Evolutionary conservation across 495 filamentous ascomycete species (phyloP).

Genomic region (Lophium mytilinum): DNA sequence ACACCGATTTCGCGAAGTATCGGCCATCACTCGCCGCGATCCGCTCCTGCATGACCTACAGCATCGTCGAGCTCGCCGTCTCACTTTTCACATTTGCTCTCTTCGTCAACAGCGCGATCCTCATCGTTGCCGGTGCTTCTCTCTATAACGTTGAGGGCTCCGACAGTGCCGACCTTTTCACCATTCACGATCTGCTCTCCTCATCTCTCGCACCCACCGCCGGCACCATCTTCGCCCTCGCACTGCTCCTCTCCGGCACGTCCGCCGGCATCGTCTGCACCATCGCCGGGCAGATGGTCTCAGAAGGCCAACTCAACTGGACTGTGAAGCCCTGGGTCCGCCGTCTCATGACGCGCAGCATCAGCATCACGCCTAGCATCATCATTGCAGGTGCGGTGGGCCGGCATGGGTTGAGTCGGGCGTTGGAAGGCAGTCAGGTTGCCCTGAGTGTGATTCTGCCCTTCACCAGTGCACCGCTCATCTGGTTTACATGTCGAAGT

Average conservation of each 20-base stretch:
- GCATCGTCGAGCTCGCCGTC: constrained; percentile 58
- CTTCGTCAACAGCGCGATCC: constrained; percentile 85
- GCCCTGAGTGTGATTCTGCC: constrained; percentile 73
- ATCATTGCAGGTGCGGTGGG: constrained; percentile 76
- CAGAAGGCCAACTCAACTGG: constrained; percentile 71
- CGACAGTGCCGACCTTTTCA: constrained; percentile 65
- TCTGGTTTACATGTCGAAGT: constrained; percentile 78
- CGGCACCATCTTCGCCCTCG: constrained; percentile 69
- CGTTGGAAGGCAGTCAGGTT: constrained; percentile 71
- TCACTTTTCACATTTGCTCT: constrained; percentile 86
- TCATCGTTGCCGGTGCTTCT: constrained; percentile 78
- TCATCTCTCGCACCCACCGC: constrained; percentile 59
- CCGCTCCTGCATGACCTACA: constrained; percentile 69
- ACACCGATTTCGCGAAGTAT: constrained; percentile 42
- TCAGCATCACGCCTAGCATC: constrained; percentile 74
- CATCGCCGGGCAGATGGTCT: constrained; percentile 77
- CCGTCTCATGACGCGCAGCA: constrained; percentile 58
- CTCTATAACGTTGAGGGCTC: constrained; percentile 53
- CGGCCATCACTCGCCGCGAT: constrained; percentile 72
- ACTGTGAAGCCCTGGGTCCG: constrained; percentile 62
- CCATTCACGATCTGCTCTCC: constrained; percentile 71
- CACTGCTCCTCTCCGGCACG: constrained; percentile 67
- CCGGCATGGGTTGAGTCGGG: constrained; percentile 57
- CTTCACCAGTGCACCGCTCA: constrained; percentile 72
- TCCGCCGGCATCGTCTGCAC: constrained; percentile 76